Conservation (phyloP, 257 asterid species). For the Solanum lignicaule region DNA sequence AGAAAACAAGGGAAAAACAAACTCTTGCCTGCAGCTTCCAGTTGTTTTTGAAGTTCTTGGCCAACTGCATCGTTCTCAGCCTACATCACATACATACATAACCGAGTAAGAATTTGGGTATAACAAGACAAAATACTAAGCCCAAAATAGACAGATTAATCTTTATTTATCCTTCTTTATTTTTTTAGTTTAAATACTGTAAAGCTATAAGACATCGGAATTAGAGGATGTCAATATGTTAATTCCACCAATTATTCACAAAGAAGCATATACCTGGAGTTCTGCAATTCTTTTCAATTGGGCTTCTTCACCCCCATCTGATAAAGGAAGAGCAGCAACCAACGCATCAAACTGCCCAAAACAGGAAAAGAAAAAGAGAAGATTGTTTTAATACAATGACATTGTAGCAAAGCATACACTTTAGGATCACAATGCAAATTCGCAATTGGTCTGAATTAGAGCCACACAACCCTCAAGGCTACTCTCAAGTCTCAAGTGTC, state of each 20-base stretch:
- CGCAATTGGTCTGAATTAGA: not conserved
- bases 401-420: not conserved
- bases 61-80: slow-evolving; percentile 83
- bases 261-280: slow-evolving; percentile 49
- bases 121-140: not conserved
- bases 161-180: not conserved
- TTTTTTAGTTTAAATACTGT: not conserved
- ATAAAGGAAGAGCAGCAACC: slow-evolving; percentile 83
- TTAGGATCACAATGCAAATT: not conserved
- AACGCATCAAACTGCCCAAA: slow-evolving; percentile 65
- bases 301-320: slow-evolving; percentile 81
- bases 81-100: slow-evolving; percentile 19
- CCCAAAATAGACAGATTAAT: not conserved
- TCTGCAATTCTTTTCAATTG: slow-evolving; percentile 71
- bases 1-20: not conserved
- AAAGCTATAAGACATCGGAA: not conserved
- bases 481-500: not conserved
- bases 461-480: not conserved
- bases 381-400: not conserved
- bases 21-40: slow-evolving; percentile 75
- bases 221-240: not conserved
- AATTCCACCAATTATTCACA: not conserved
- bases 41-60: slow-evolving; percentile 85
- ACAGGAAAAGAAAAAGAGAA: not conserved
- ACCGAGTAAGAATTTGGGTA: not conserved